phyloP scores from a whole-genome alignment of 441 rosid species.

The Adansonia madagascariensis region DNA sequence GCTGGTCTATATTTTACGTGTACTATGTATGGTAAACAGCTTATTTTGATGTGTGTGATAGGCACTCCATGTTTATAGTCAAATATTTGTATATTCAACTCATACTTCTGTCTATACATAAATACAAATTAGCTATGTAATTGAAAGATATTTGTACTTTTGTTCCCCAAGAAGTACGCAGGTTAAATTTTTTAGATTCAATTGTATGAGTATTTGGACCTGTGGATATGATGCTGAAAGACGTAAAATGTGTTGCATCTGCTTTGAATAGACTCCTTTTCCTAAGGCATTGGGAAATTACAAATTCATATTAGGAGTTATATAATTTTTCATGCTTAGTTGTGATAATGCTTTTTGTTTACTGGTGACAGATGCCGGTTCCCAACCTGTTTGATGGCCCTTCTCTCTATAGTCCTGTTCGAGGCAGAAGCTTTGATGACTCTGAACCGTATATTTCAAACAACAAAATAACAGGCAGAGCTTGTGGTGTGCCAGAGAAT shows the following conservation, averaged over 20 bases:
- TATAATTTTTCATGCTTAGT: conserved; percentile 7
- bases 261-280: neutral
- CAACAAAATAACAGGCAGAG: conserved; percentile 70
- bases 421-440: conserved; percentile 84
- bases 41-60: neutral
- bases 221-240: neutral
- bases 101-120: neutral
- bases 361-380: conserved; percentile 60
- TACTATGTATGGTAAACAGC: neutral
- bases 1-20: neutral
- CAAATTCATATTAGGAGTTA: neutral
- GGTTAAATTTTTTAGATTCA: neutral
- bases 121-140: neutral
- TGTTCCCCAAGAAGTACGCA: neutral
- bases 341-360: conserved; percentile 26
- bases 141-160: neutral
- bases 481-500: conserved; percentile 67
- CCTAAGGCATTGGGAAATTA: neutral
- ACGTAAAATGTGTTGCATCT: neutral
- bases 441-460: conserved; percentile 59
- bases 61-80: neutral
- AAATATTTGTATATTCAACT: neutral
- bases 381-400: conserved; percentile 62
- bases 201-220: neutral
- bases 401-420: conserved; percentile 65